phyloP scores from a whole-genome alignment of 2,329 filamentous ascomycete species.

The Fusarium verrucosum region DNA sequence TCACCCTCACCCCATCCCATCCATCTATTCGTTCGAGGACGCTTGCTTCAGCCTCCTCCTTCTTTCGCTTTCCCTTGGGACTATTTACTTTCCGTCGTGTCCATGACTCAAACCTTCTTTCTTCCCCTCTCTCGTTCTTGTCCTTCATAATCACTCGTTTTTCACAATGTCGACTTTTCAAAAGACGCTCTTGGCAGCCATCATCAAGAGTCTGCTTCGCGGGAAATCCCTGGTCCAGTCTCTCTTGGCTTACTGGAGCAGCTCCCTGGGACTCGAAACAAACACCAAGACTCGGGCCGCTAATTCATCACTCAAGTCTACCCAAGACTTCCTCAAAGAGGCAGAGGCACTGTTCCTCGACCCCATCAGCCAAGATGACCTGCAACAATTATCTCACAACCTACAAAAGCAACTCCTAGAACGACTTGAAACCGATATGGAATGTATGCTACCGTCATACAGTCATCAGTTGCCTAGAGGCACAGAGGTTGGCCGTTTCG shows the following conservation, averaged over 20 bases:
- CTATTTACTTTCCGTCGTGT: constrained; percentile 42
- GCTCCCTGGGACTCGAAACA: constrained; percentile 51
- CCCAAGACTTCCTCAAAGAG: constrained; percentile 65
- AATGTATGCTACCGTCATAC: constrained; percentile 73
- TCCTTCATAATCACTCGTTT: constrained; percentile 57
- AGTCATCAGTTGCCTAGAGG: constrained; percentile 71
- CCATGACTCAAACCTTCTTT: constrained; percentile 29
- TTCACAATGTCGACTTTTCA: constrained; percentile 67
- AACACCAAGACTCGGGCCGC: constrained; percentile 35
- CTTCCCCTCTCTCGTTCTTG: constrained; percentile 17
- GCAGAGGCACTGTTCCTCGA: constrained; percentile 63
- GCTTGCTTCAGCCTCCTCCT: constrained; percentile 19
- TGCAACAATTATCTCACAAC: constrained; percentile 57
- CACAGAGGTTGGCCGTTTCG: constrained; percentile 65
- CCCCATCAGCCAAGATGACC: constrained; percentile 57
- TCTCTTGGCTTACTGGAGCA: constrained; percentile 64
- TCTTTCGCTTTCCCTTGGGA: constrained; percentile 16
- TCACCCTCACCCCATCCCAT: constrained; percentile 31
- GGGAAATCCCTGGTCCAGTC: constrained; percentile 69
- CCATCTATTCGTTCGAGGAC: constrained; percentile 21
- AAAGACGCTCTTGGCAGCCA: constrained; percentile 62
- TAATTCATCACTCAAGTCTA: constrained; percentile 41
- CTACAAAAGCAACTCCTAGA: constrained; percentile 66
- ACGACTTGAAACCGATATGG: constrained; percentile 60
- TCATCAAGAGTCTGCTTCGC: constrained; percentile 65